These are phyloP conservation scores for Endoconidiophora polonica DNA, from an alignment of 2,329 filamentous ascomycete genomes.

Conservation along the genomic window DNA sequence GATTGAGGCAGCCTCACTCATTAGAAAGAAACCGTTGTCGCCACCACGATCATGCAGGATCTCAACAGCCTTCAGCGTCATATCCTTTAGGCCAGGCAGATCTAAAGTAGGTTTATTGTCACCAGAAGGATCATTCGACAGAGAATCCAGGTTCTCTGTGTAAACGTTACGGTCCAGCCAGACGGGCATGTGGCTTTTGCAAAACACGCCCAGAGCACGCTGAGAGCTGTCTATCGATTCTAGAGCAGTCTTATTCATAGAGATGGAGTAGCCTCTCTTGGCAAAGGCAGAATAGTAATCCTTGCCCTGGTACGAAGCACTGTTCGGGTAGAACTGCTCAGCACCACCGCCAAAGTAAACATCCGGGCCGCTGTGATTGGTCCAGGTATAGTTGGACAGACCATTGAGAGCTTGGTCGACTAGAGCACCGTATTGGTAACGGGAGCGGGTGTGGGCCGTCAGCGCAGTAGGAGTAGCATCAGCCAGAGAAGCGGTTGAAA, in stretches of 20 bases:
- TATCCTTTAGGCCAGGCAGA: slow-evolving; percentile 71
- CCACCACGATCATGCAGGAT: slow-evolving; percentile 51
- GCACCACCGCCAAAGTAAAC: slow-evolving; percentile 72
- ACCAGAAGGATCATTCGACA: slow-evolving; percentile 54
- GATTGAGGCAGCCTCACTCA: slow-evolving; percentile 72
- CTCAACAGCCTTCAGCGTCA: slow-evolving; percentile 76
- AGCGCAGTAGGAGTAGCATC: slow-evolving; percentile 71
- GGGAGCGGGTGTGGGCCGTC: slow-evolving; percentile 54
- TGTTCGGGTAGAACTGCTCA: slow-evolving; percentile 57
- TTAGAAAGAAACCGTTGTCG: slow-evolving; percentile 68
- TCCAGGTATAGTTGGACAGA: slow-evolving; percentile 68
- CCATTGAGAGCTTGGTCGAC: slow-evolving; percentile 64
- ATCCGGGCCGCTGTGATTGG: slow-evolving; percentile 54
- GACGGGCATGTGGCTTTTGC: slow-evolving; percentile 56
- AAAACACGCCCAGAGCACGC: slow-evolving; percentile 63
- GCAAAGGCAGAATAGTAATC: slow-evolving; percentile 68
- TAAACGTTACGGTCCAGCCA: slow-evolving; percentile 81
- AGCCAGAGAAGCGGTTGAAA: slow-evolving; percentile 65
- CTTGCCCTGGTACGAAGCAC: slow-evolving; percentile 48
- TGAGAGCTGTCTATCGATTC: slow-evolving; percentile 36
- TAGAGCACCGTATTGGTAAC: slow-evolving; percentile 51
- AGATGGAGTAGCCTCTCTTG: slow-evolving; percentile 54
- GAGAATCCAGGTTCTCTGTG: slow-evolving; percentile 46
- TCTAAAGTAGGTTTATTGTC: slow-evolving; percentile 48
- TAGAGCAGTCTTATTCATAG: slow-evolving; percentile 59